Base-by-base conservation (phyloP, 164 flowering plant genomes). In the Chimonanthus praecox region DNA sequence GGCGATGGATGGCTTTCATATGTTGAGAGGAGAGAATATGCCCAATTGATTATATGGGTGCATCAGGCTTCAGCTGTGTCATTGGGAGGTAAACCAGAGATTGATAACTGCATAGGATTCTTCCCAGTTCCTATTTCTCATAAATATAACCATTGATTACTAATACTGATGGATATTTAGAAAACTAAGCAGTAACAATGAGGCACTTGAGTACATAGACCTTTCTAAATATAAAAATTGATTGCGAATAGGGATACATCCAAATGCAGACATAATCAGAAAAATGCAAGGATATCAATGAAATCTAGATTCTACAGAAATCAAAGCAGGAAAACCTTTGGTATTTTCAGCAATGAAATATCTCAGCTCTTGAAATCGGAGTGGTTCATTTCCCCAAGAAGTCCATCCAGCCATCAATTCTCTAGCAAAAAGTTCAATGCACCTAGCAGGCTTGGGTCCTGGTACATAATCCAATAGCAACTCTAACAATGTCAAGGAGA, bases 371-470 rank as follows among this genome's bases (percentile, higher is more conserved):
- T 94, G 95, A 81, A 90, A 94, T 69, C 69, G 90, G 69, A 91
- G 92, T 2, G 95, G 95, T 79, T 91, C 98, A 76, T 94, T 91
- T 16, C 97, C 98, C 97, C 97, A 91, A 63, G 89, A 88, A 70
- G 85, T 81, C 89, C 95, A 94, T 70, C 95, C 89, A 64, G 87
- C 82, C 21, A 81, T 70, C 77, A 90, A 71, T 73, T 92, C 98
- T 80, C 99, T 84, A 10, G 98, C 92, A 88, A 95, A 95, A 44
- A 95, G 86, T 76, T 95, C 99, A 18, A 93, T 68, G 70, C 95
- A 88, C 15, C 92, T 87, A 63, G 87, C 83, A 60, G 94, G 96
- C 69, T 80, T 83, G 15, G 78, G 78, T 61, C 90, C 94, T 0
- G 94, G 94, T 75, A 79, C 81, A 78, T 89, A 84, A 67, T 92